Evolutionary conservation across 768 basidiomycete genomes (phyloP).

Genomic region (Amanita subjunquillea): DNA sequence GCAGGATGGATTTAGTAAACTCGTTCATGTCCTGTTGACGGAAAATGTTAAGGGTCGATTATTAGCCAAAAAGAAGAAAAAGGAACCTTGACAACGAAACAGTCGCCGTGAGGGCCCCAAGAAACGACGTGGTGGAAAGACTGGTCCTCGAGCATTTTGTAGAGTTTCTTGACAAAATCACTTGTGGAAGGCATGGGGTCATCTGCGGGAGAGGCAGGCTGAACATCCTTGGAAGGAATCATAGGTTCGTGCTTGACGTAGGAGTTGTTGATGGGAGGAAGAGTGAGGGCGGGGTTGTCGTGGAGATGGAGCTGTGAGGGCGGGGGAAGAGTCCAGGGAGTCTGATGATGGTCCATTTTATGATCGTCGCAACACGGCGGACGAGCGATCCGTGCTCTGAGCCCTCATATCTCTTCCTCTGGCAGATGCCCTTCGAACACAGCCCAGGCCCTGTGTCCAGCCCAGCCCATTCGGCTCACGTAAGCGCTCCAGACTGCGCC

Average conservation of each 20-base stretch:
- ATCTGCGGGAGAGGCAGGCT: conserved; percentile 24
- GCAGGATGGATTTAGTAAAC: conserved; percentile 84
- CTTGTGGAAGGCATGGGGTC: conserved; percentile 81
- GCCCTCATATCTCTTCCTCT: background rate
- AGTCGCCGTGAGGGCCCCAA: conserved; percentile 79
- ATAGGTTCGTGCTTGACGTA: background rate
- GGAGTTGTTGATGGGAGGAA: conserved; percentile 3
- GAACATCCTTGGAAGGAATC: background rate
- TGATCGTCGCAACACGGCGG: background rate
- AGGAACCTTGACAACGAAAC: conserved; percentile 74
- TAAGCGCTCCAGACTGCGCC: background rate
- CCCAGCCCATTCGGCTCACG: background rate
- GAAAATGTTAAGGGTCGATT: background rate
- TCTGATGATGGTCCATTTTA: background rate
- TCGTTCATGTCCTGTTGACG: conserved; percentile 71
- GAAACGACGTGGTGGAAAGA: conserved; percentile 63
- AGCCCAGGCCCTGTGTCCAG: background rate
- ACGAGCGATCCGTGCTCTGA: too few relatives aligned
- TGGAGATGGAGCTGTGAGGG: conserved; percentile 3
- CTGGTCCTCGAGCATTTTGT: conserved; percentile 88
- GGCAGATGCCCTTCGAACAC: too few relatives aligned
- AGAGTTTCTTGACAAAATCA: conserved; percentile 92
- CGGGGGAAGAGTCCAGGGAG: conserved; percentile 4
- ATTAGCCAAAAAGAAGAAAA: background rate
- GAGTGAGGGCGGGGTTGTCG: background rate